A percentile compares a stretch with the other conserved stretches of the same genome.
Conservation (phyloP, 1,139 yeast genomes). For the Yamadazyma aaseri region DNA sequence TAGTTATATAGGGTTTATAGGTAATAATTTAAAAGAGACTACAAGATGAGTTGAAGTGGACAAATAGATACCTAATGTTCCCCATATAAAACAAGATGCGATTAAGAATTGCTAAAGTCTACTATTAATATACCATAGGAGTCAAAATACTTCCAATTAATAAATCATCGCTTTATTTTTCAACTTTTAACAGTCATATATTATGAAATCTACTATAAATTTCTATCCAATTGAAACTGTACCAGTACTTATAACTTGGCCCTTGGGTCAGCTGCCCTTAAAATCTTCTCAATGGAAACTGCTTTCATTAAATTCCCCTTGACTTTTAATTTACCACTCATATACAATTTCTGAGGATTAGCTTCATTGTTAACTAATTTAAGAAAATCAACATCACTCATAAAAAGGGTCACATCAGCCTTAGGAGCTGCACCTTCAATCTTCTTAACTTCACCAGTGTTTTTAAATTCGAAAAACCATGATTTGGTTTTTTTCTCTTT, state of each 20-base stretch:
- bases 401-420: constrained; percentile 19
- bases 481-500: constrained; percentile 20
- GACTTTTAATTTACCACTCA: constrained; percentile 23
- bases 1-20: background rate
- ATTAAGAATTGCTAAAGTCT: too few species aligned
- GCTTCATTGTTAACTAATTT: constrained; percentile 24
- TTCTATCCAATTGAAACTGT: too few species aligned
- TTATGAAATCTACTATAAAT: too few species aligned
- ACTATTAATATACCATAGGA: too few species aligned
- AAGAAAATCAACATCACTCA: constrained; percentile 23
- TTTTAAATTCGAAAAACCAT: constrained; percentile 24
- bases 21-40: too few species aligned
- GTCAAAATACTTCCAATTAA: too few species aligned
- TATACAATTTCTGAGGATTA: constrained; percentile 23
- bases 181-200: too few species aligned
- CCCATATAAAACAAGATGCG: too few species aligned
- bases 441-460: constrained; percentile 19
- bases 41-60: too few species aligned
- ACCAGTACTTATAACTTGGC: constrained; percentile 16
- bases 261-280: constrained; percentile 26
- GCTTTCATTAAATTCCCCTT: constrained; percentile 28
- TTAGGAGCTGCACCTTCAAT: constrained; percentile 21
- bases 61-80: too few species aligned
- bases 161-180: too few species aligned
- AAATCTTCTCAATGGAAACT: constrained; percentile 21